A percentile compares a stretch with the other conserved stretches of the same genome.
These are phyloP conservation scores for Plasmodium relictum DNA, from an alignment of 169 alveolate species.

Conservation along the genomic window DNA sequence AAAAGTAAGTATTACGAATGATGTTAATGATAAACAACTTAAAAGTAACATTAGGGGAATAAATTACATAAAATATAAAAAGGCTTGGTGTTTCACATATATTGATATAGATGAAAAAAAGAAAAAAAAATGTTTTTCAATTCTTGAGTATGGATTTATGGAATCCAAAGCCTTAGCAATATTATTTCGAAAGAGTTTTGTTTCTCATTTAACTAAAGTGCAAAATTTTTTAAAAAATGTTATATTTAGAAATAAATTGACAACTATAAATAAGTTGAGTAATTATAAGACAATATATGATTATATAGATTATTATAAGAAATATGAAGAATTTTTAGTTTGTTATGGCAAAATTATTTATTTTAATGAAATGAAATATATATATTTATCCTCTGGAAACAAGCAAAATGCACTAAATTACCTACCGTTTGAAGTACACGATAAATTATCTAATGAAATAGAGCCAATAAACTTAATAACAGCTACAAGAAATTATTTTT, in stretches of 20 bases:
- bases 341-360: constrained; percentile 75
- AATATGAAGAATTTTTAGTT: constrained; percentile 70
- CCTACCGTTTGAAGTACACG: constrained; percentile 40
- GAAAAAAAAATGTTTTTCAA: constrained; percentile 79
- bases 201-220: constrained; percentile 55
- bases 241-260: background rate
- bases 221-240: constrained; percentile 50
- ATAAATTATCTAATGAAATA: constrained; percentile 20
- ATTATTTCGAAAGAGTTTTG: constrained; percentile 46
- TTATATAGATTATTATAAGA: constrained; percentile 48
- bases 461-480: constrained; percentile 69
- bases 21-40: constrained; percentile 30
- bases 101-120: constrained; percentile 81
- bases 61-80: constrained; percentile 79
- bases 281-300: constrained; percentile 15
- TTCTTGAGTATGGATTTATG: constrained; percentile 79
- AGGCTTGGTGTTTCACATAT: constrained; percentile 82
- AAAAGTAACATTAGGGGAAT: constrained; percentile 68
- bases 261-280: background rate
- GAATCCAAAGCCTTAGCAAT: constrained; percentile 81
- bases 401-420: constrained; percentile 57
- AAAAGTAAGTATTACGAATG: background rate
- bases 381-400: constrained; percentile 19
- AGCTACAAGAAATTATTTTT: constrained; percentile 70
- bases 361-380: constrained; percentile 49